These are phyloP conservation scores for Rhizophlyctis rosea DNA, from an alignment of 192 early-diverging fungal genomes.

Conservation along the genomic window DNA sequence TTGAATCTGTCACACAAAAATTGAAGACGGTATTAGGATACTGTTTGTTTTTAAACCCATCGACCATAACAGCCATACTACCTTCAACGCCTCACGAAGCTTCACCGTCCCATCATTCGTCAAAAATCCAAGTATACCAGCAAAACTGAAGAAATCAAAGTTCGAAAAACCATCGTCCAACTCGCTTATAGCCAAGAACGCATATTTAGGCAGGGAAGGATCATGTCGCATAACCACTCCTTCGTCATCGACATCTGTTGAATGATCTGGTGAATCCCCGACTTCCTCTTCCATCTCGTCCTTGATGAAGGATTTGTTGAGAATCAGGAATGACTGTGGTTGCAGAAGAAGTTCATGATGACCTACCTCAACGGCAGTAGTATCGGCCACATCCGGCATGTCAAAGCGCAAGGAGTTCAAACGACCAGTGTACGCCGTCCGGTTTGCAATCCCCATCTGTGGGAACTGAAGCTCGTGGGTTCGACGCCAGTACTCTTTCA, in stretches of 20 bases:
- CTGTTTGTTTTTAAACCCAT: not conserved
- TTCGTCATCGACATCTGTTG: constrained; percentile 15
- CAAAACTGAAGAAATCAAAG: constrained; percentile 38
- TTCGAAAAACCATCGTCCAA: constrained; percentile 36
- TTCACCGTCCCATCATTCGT: constrained; percentile 22
- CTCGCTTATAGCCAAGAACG: constrained; percentile 44
- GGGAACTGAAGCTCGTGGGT: constrained; percentile 45
- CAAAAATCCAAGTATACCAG: constrained; percentile 26
- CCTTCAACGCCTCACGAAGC: constrained; percentile 36
- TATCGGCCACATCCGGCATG: constrained; percentile 40
- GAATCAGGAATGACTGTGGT: not conserved
- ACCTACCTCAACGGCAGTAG: constrained; percentile 40
- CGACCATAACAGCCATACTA: constrained; percentile 1
- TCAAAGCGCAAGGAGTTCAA: constrained; percentile 49
- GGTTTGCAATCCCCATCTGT: constrained; percentile 41
- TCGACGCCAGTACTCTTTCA: constrained; percentile 29
- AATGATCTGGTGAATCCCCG: constrained; percentile 31
- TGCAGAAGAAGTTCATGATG: no score
- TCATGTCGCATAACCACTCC: constrained; percentile 7
- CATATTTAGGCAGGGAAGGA: not conserved
- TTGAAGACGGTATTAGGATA: constrained; percentile 7
- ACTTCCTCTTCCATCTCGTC: constrained; percentile 42
- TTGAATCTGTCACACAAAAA: constrained; percentile 30
- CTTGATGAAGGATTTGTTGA: not conserved
- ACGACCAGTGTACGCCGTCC: constrained; percentile 32